Conservation (phyloP, 257 asterid species). For the Nicotiana undulata region DNA sequence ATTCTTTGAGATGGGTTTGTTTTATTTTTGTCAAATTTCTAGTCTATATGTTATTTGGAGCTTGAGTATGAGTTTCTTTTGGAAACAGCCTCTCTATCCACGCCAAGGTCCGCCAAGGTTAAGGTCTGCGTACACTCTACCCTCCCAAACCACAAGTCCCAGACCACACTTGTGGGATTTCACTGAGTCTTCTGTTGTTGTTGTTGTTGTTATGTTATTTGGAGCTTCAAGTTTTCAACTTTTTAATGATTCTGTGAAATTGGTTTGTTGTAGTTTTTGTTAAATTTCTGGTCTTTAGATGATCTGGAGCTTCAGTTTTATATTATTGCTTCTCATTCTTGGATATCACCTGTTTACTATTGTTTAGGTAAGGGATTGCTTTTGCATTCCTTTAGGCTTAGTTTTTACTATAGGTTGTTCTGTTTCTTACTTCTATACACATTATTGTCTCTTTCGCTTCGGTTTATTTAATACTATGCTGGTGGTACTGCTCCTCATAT, state of each 20-base stretch:
- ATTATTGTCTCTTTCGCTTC: no score
- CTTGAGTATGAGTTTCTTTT: background rate
- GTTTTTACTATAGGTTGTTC: no score
- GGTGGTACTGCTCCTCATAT: no score
- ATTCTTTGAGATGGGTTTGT: background rate
- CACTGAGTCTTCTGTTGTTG: background rate
- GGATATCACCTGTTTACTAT: background rate
- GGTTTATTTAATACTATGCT: no score
- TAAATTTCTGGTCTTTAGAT: background rate
- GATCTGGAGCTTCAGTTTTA: background rate
- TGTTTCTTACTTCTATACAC: no score
- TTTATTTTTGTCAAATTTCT: background rate
- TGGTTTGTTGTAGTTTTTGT: background rate
- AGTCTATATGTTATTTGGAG: background rate
- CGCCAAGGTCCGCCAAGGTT: no score
- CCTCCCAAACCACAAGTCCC: no score
- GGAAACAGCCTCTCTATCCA: no score
- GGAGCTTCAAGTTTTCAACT: no score
- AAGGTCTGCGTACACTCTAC: no score
- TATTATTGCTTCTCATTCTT: background rate
- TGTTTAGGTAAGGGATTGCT: background rate
- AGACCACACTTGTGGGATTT: no score
- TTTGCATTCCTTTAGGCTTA: no score
- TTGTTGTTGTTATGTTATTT: background rate
- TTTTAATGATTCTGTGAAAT: background rate